These are phyloP conservation scores for Pythium oligandrum DNA, from an alignment of 352 stramenopile species.

Conservation along the genomic window DNA sequence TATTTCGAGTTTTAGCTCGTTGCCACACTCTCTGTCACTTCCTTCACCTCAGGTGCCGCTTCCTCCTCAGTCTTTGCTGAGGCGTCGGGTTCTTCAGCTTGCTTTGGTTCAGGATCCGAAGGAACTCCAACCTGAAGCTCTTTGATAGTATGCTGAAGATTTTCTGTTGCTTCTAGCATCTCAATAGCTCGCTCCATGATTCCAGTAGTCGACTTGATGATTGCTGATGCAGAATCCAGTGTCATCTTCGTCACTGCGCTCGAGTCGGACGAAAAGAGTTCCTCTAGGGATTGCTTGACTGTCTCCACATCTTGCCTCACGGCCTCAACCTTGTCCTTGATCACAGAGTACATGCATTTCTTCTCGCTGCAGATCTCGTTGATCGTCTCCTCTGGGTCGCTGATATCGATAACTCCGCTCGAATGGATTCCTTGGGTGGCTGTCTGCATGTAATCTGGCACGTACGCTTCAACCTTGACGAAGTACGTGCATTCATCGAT, in stretches of 20 bases:
- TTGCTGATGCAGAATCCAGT: conserved; percentile 43
- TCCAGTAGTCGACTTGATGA: conserved; percentile 44
- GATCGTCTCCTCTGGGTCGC: conserved; percentile 40
- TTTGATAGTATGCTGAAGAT: conserved; percentile 3
- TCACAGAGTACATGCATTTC: conserved; percentile 58
- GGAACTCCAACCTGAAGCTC: no score
- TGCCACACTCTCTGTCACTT: no score
- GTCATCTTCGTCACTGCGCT: conserved; percentile 49
- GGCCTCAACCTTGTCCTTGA: conserved; percentile 37
- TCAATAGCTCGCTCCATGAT: conserved; percentile 57
- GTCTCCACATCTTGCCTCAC: conserved; percentile 47
- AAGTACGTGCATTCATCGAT: conserved; percentile 52
- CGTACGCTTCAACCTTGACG: conserved; percentile 39
- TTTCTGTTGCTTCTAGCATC: conserved; percentile 46
- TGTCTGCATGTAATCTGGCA: conserved; percentile 33
- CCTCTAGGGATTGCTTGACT: conserved; percentile 13
- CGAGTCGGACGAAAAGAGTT: conserved; percentile 7
- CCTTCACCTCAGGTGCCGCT: no score
- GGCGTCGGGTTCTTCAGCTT: no score
- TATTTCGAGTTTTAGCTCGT: no score
- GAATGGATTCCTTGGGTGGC: conserved; percentile 56
- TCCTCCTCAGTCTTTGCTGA: no score
- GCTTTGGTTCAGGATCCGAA: no score
- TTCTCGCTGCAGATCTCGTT: conserved; percentile 64
- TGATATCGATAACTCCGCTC: conserved; percentile 62